These are phyloP conservation scores for Jacaranda mimosifolia DNA, from an alignment of 257 asterid genomes.

Conservation along the genomic window DNA sequence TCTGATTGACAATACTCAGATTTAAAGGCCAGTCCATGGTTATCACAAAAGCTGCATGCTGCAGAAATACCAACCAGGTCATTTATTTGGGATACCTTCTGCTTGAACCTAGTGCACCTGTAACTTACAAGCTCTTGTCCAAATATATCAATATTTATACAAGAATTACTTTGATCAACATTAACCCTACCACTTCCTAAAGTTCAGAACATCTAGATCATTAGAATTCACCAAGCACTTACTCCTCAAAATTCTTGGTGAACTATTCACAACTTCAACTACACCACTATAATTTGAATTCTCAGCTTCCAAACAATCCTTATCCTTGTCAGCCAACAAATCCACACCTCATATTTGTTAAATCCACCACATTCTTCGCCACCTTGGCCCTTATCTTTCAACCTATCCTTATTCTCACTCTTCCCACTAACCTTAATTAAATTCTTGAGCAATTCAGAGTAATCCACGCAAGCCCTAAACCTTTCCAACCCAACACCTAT, in stretches of 20 bases:
- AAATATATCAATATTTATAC: slow-evolving; percentile 30
- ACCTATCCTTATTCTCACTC: slow-evolving; percentile 37
- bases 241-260: slow-evolving; percentile 56
- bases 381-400: slow-evolving; percentile 41
- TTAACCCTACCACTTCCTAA: slow-evolving; percentile 39
- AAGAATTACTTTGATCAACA: slow-evolving; percentile 14
- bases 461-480: slow-evolving; percentile 73
- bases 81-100: slow-evolving; percentile 46
- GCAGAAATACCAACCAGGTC: slow-evolving; percentile 38
- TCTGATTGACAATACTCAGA: slow-evolving; percentile 41
- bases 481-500: slow-evolving; percentile 45
- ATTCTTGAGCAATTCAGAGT: slow-evolving; percentile 72
- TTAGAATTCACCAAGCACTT: slow-evolving; percentile 35
- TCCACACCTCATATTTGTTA: slow-evolving; percentile 37
- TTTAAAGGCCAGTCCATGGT: slow-evolving; percentile 31
- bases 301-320: slow-evolving; percentile 39
- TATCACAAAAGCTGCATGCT: slow-evolving; percentile 39
- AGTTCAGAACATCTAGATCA: slow-evolving; percentile 36
- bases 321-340: slow-evolving; percentile 43
- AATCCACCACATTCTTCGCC: slow-evolving; percentile 37
- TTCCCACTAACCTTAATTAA: slow-evolving; percentile 49
- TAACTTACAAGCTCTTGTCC: slow-evolving; percentile 38
- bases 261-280: slow-evolving; percentile 55
- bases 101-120: slow-evolving; percentile 48
- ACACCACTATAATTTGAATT: slow-evolving; percentile 35